Evolutionary conservation across 441 rosid genomes (phyloP).

Genomic region (Codiaeum variegatum): DNA sequence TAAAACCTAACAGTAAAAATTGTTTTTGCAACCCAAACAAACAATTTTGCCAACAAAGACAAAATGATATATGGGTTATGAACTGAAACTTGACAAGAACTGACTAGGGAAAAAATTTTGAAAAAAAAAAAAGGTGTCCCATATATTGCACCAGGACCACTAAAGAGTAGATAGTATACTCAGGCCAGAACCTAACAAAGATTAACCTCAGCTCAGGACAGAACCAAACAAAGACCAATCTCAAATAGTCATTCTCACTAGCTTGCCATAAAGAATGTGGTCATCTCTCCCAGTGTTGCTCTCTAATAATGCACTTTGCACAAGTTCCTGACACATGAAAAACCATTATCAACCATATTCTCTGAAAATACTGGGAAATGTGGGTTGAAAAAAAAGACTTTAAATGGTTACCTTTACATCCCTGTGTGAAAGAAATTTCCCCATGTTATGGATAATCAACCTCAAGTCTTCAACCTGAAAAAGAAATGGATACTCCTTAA

Average conservation of each 20-base stretch:
- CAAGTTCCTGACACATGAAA: slow-evolving; percentile 64
- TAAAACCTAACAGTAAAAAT: neutral
- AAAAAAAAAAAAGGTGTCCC: neutral
- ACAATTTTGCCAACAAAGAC: neutral
- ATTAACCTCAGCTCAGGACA: neutral
- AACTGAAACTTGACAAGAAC: neutral
- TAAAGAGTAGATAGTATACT: neutral
- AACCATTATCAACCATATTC: slow-evolving; percentile 2
- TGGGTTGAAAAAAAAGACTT: neutral
- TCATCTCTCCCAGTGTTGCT: slow-evolving; percentile 96
- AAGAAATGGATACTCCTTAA: slow-evolving; percentile 12
- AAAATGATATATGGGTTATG: neutral
- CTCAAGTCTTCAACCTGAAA: slow-evolving; percentile 94
- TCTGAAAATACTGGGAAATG: neutral
- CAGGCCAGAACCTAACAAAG: neutral
- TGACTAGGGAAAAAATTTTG: too few species aligned
- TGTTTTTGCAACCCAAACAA: neutral
- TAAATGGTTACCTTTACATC: slow-evolving; percentile 74
- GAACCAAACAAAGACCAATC: neutral
- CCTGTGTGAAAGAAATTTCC: slow-evolving; percentile 74
- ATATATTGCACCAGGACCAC: neutral
- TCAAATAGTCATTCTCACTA: slow-evolving; percentile 55
- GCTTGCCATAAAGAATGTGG: slow-evolving; percentile 75
- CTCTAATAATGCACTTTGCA: slow-evolving; percentile 81
- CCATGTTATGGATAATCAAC: slow-evolving; percentile 77